Conservation (phyloP, 2,329 filamentous ascomycete species). For the Beauveria scarabaeidicola region DNA sequence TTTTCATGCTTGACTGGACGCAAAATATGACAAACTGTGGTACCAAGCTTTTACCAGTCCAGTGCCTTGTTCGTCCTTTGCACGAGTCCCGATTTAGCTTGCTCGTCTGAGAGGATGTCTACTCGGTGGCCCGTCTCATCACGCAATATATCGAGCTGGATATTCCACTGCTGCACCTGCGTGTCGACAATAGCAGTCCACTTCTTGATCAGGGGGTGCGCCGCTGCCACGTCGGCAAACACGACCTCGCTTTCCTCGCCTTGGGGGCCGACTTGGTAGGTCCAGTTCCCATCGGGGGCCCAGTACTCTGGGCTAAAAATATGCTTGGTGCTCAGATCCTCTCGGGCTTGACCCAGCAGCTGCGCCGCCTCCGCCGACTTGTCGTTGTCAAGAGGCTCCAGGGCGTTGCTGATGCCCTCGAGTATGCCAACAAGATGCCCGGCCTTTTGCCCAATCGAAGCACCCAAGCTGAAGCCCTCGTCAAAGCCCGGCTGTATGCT, state of each 20-base stretch:
- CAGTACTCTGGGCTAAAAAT: constrained; percentile 62
- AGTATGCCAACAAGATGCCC: constrained; percentile 71
- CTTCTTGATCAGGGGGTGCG: constrained; percentile 57
- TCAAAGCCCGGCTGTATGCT: constrained; percentile 86
- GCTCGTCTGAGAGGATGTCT: constrained; percentile 21
- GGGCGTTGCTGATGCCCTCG: constrained; percentile 56
- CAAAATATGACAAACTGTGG: neutral
- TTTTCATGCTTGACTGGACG: neutral
- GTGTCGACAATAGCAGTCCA: constrained; percentile 42
- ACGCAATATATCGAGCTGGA: constrained; percentile 25
- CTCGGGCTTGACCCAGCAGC: constrained; percentile 41
- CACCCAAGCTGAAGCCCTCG: constrained; percentile 78
- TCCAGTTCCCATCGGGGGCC: constrained; percentile 63
- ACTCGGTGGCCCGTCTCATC: constrained; percentile 24
- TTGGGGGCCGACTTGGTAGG: constrained; percentile 42
- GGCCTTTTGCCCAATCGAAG: constrained; percentile 64
- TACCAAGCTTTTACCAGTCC: constrained; percentile 27
- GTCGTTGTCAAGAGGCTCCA: constrained; percentile 23
- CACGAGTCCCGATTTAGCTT: constrained; percentile 16
- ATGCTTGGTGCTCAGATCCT: constrained; percentile 50
- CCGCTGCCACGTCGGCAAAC: constrained; percentile 54
- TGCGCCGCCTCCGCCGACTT: constrained; percentile 17
- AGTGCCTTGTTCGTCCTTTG: constrained; percentile 24
- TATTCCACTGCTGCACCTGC: constrained; percentile 25
- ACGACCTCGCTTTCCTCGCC: constrained; percentile 35